A percentile compares a stretch with the other conserved stretches of the same genome.
phyloP scores from a whole-genome alignment of 1,284 basidiomycete species.

The Malassezia caprae region DNA sequence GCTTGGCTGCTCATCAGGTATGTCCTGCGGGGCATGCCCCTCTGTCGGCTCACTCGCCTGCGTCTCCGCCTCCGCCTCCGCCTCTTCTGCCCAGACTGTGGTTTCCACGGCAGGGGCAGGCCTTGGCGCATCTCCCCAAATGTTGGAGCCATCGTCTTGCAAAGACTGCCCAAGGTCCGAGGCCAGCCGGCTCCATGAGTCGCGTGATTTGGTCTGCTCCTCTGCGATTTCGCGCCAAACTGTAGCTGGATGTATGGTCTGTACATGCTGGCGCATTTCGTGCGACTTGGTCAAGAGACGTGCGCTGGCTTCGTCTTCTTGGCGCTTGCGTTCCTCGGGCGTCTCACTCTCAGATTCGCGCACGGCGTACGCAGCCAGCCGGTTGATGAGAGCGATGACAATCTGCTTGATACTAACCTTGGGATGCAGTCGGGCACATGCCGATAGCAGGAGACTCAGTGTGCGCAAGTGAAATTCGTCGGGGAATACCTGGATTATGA shows the following conservation, averaged over 20 bases:
- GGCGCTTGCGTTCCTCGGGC: constrained; percentile 39
- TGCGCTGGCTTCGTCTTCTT: constrained; percentile 38
- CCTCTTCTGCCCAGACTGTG: neutral
- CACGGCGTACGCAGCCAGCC: constrained; percentile 44
- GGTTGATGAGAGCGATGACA: constrained; percentile 45
- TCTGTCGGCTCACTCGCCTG: neutral
- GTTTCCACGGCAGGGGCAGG: neutral
- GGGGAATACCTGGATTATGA: constrained; percentile 48
- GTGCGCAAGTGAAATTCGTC: constrained; percentile 48
- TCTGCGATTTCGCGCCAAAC: constrained; percentile 42
- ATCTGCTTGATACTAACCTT: constrained; percentile 49
- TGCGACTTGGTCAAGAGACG: constrained; percentile 23
- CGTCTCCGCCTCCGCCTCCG: neutral
- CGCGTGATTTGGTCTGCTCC: constrained; percentile 9
- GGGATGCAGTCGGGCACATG: constrained; percentile 44
- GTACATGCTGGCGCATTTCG: constrained; percentile 28
- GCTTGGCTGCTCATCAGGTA: constrained; percentile 9
- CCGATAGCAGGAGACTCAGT: constrained; percentile 40
- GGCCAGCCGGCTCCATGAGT: constrained; percentile 5
- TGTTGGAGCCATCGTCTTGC: constrained; percentile 3
- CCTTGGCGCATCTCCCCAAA: constrained; percentile 7
- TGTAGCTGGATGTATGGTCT: constrained; percentile 24
- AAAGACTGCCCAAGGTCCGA: constrained; percentile 6
- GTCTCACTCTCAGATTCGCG: constrained; percentile 45
- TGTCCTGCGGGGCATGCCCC: constrained; percentile 7